These are phyloP conservation scores for Panaeolus papilionaceus DNA, from an alignment of 768 basidiomycete species.

Conservation along the genomic window DNA sequence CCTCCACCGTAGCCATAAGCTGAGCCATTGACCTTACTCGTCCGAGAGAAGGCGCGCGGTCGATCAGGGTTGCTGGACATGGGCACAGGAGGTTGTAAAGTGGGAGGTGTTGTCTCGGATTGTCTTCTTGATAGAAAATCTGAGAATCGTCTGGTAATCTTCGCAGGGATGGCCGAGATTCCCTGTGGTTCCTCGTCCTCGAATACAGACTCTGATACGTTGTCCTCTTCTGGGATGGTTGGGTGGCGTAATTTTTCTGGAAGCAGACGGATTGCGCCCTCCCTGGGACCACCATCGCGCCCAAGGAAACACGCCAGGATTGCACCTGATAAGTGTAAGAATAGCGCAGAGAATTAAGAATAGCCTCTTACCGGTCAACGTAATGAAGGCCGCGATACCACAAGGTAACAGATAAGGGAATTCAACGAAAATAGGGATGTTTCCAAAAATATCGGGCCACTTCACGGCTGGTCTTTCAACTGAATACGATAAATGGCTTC, in stretches of 20 bases:
- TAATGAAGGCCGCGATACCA: slow-evolving; percentile 75
- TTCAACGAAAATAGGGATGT: slow-evolving; percentile 67
- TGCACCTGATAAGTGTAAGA: slow-evolving; percentile 59
- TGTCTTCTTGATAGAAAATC: slow-evolving; percentile 63
- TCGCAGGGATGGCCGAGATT: slow-evolving; percentile 49
- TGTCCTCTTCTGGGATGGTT: slow-evolving; percentile 73
- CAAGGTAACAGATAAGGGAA: slow-evolving; percentile 95
- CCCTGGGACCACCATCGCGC: slow-evolving; percentile 88
- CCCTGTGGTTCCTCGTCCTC: slow-evolving; percentile 49
- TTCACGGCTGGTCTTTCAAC: slow-evolving; percentile 87
- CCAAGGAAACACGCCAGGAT: slow-evolving; percentile 88
- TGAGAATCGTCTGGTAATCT: slow-evolving; percentile 61
- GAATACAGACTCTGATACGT: slow-evolving; percentile 49
- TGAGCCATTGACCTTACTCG: slow-evolving; percentile 72
- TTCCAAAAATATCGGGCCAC: slow-evolving; percentile 79
- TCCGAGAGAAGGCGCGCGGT: slow-evolving; percentile 56
- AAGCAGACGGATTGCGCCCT: slow-evolving; percentile 83
- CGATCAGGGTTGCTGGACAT: slow-evolving; percentile 49
- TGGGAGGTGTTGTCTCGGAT: slow-evolving; percentile 44
- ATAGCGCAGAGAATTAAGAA: background rate
- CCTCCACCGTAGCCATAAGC: slow-evolving; percentile 78
- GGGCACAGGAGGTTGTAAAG: slow-evolving; percentile 50
- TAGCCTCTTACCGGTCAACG: slow-evolving; percentile 61
- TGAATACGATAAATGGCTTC: slow-evolving; percentile 30
- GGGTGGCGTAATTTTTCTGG: slow-evolving; percentile 70